Conservation (phyloP, 2,329 filamentous ascomycete species). For the Alternaria alternata region DNA sequence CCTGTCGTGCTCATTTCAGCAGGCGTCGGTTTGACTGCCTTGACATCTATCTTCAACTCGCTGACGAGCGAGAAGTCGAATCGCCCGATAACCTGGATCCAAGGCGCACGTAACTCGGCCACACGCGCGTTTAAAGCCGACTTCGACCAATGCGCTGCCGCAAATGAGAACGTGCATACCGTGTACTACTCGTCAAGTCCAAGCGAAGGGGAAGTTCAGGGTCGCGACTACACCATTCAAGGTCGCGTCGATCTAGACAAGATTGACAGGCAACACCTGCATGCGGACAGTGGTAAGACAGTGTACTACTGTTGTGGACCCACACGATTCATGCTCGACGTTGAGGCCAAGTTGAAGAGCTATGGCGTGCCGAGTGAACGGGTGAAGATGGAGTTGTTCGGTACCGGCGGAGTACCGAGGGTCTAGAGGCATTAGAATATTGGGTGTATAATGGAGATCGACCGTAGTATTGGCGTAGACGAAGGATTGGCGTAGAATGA, state of each 20-base stretch:
- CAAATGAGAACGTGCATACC: slow-evolving; percentile 59
- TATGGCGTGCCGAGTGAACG: slow-evolving; percentile 66
- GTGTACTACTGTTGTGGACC: slow-evolving; percentile 79
- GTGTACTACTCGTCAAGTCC: slow-evolving; percentile 68
- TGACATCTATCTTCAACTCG: slow-evolving; percentile 71
- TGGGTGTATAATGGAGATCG: not conserved
- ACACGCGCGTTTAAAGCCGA: slow-evolving; percentile 65
- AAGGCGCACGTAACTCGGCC: slow-evolving; percentile 63
- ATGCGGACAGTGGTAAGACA: slow-evolving; percentile 61
- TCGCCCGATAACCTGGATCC: slow-evolving; percentile 69
- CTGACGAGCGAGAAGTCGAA: slow-evolving; percentile 46
- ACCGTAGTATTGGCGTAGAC: not conserved
- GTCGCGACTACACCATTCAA: slow-evolving; percentile 66
- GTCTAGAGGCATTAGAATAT: slow-evolving; percentile 29
- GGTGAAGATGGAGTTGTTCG: slow-evolving; percentile 73
- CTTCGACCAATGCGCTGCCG: slow-evolving; percentile 55
- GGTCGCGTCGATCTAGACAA: slow-evolving; percentile 67
- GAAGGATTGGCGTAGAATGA: not conserved
- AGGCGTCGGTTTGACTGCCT: slow-evolving; percentile 73
- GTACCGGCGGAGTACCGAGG: slow-evolving; percentile 48
- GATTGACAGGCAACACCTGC: slow-evolving; percentile 65
- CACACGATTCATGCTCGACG: slow-evolving; percentile 71
- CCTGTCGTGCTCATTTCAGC: slow-evolving; percentile 73
- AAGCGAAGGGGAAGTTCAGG: slow-evolving; percentile 53
- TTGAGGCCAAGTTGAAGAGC: slow-evolving; percentile 61